Base-by-base conservation (phyloP, 2,329 filamentous ascomycete genomes). In the Cladobotryum mycophilum region DNA sequence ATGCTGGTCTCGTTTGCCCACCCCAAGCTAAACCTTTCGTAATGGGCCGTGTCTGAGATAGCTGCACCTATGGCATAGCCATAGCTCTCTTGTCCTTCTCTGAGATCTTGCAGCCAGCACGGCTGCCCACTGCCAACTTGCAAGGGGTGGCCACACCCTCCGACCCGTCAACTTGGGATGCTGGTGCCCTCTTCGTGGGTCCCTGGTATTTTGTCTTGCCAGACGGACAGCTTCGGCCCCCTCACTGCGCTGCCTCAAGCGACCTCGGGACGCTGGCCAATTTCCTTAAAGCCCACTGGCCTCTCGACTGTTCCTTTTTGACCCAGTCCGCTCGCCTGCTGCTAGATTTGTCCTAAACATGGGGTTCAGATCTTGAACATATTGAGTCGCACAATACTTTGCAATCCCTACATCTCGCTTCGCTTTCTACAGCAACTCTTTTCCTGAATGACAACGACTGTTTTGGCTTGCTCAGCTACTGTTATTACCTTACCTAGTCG, bases 331-430 rank as follows among this genome's bases (percentile, higher is more conserved):
- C 60, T 67, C 60, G 60, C 61, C 61, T 66, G 60, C 60, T 58
- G 60, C 59, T 60, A 61, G 58, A 52, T 59, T 61, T 66, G 63
- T 66, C 58, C 64, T 57, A 66, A 67, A 65, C 59, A 63, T 57
- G 53, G 64, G 64, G 61, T 65, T 65, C 63, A 67, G 58, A 63
- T 68, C 58, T 59, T 63, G 59, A 53, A 61, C 64, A 61, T 64
- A 59, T 66, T 63, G 59, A 59, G 66, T 68, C 58, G 61, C 61
- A 67, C 67, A 66, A 55, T 56, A 58, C 56, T 48, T 59, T 52
- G 55, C 59, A 58, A 62, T 62, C 58, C 61, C 57, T 58, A 60
- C 57, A 55, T 52, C 55, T 61, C 62, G 64, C 61, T 56, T 57
- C 54, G 45, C 47, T 36, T 40, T 48, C 48, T 52, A 45, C 47